phyloP scores from a whole-genome alignment of 257 asterid species.

The Ocimum tenuiflorum region DNA sequence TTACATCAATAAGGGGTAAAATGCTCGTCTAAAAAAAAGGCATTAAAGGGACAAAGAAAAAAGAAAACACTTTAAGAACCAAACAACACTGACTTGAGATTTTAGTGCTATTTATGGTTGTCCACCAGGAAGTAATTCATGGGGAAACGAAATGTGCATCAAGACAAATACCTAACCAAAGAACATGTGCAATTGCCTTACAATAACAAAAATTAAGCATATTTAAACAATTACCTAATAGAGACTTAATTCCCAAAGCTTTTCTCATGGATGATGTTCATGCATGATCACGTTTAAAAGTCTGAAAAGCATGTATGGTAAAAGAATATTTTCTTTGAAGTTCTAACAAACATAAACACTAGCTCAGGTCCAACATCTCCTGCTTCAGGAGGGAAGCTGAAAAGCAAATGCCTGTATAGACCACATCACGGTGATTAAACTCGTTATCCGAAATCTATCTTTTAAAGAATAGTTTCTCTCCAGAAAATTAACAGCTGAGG shows the following conservation, averaged over 20 bases:
- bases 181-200: not conserved
- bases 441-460: too few relatives aligned
- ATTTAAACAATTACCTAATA: not conserved
- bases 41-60: not conserved
- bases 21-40: not conserved
- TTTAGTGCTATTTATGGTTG: not conserved
- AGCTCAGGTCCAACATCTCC: too few relatives aligned
- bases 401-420: too few relatives aligned
- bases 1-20: not conserved
- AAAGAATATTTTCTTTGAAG: too few relatives aligned
- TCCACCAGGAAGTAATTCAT: not conserved
- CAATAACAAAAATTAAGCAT: conserved; percentile 8
- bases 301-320: too few relatives aligned
- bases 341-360: too few relatives aligned
- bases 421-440: too few relatives aligned
- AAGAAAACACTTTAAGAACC: not conserved
- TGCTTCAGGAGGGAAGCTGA: too few relatives aligned
- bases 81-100: not conserved
- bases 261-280: not conserved
- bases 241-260: conserved; percentile 3
- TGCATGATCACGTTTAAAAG: too few relatives aligned
- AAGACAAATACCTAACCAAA: too few relatives aligned
- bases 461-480: too few relatives aligned
- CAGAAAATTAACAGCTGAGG: too few relatives aligned
- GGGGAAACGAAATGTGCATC: not conserved